Evolutionary conservation across 805 yeast genomes (phyloP), one percentile per base, ranked within the genome.

Genomic region (Metschnikowia baotianmanensis): DNA sequence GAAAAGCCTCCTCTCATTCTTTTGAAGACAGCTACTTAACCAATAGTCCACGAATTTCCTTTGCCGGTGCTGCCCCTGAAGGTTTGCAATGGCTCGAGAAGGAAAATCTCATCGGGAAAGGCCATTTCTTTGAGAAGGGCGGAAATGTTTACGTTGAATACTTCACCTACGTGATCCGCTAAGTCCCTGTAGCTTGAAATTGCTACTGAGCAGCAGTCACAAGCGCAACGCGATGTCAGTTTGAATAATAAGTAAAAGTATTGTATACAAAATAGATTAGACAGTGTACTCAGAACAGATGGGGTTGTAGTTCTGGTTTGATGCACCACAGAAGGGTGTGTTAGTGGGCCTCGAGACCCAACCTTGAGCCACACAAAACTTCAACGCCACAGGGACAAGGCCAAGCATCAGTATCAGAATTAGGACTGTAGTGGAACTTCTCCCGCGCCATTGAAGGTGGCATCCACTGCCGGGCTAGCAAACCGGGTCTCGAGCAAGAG

Each of bases 121-220:
- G 87, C 24, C 69, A 82, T 43, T 79, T 80, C 52, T 53, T 74
- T 34, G 68, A 81, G 51, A 76, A 73, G 46, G 65, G 57, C 4
- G 53, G 63, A 6, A 79, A 75, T 16, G 57, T 77, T 43, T 69
- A 61, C 45, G 84, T 81, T 29, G 84, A 81, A 60, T 80, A 80
- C 63, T 67, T 62, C 47, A 58, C 76, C 39, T 77, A 74, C 48
- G 62, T 70, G 21, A 39, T 50, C 15, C 54, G 54, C 25, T 46
- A 46, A 16, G n/a, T n/a, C n/a, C n/a, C 32, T 13, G 16, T 19
- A 13, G 21, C 19, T 13, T 34, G 22, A 7, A 13, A 6, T 20
- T 4, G 17, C n/a, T n/a, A 25, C 26, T 20, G 8, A n/a, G n/a
- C 19, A n/a, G 10, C n/a, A n/a, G n/a, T n/a, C n/a, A n/a, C n/a